phyloP scores from a whole-genome alignment of 306 rosid species.

The Quercus gilva region DNA sequence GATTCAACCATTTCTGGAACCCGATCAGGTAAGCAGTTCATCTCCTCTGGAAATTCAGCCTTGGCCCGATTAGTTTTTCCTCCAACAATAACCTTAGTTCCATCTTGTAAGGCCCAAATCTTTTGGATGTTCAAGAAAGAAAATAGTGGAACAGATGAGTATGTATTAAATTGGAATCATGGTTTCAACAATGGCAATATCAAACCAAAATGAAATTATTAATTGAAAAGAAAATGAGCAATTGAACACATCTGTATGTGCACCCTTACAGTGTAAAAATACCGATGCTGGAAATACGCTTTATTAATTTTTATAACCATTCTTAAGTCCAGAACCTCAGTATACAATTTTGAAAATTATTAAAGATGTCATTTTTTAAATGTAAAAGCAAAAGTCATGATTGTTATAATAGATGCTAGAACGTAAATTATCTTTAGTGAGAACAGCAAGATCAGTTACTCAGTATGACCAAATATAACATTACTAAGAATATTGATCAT shows the following conservation, averaged over 20 bases:
- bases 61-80: constrained; percentile 88
- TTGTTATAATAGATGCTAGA: no score
- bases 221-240: not conserved
- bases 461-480: no score
- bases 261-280: not conserved
- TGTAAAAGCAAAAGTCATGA: no score
- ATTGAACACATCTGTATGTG: not conserved
- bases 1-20: no score
- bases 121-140: constrained; percentile 35
- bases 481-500: no score
- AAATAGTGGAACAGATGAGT: constrained; percentile 5
- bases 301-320: not conserved
- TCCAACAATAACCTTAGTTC: constrained; percentile 70
- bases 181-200: constrained; percentile 2
- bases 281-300: not conserved
- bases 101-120: constrained; percentile 97
- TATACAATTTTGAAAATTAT: no score
- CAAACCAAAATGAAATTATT: not conserved
- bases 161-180: not conserved
- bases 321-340: not conserved
- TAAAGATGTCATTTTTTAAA: no score
- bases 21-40: no score
- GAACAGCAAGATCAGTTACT: no score
- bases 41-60: constrained; percentile 63
- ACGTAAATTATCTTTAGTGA: no score